These are phyloP conservation scores for Nicotiana undulata DNA, from an alignment of 257 asterid genomes.

Conservation along the genomic window DNA sequence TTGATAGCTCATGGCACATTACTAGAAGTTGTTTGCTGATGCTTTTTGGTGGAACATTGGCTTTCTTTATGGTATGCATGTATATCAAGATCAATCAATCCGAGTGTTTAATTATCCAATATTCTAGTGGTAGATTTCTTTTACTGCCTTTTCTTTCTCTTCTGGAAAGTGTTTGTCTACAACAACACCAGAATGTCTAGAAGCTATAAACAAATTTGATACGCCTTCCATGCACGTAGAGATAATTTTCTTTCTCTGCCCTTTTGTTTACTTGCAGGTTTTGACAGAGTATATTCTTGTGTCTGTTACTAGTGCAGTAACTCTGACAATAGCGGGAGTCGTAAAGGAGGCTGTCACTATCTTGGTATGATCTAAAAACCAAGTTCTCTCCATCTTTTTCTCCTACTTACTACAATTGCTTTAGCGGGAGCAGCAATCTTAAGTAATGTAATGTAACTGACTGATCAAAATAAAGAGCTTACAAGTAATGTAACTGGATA, in stretches of 20 bases:
- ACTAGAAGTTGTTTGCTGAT: conserved; percentile 76
- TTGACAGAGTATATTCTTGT: conserved; percentile 86
- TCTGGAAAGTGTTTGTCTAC: background rate
- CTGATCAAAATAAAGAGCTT: background rate
- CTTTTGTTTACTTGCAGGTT: conserved; percentile 52
- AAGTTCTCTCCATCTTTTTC: background rate
- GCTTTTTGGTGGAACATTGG: conserved; percentile 96
- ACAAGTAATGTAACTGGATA: background rate
- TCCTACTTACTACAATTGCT: too few relatives aligned
- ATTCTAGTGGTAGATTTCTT: background rate
- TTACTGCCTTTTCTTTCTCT: background rate
- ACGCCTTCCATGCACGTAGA: background rate
- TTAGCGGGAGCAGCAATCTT: too few relatives aligned
- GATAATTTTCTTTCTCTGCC: background rate
- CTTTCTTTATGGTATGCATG: conserved; percentile 89
- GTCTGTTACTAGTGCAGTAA: conserved; percentile 95
- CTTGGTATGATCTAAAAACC: conserved; percentile 40
- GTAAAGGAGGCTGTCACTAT: conserved; percentile 99
- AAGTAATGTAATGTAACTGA: background rate
- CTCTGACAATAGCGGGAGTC: conserved; percentile 97
- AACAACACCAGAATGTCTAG: background rate
- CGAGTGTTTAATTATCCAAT: conserved; percentile 6
- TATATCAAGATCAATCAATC: background rate
- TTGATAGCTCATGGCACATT: conserved; percentile 79
- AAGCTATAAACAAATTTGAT: background rate